phyloP scores from a whole-genome alignment of 2,329 filamentous ascomycete species.

The Stachybotrys echinatus region DNA sequence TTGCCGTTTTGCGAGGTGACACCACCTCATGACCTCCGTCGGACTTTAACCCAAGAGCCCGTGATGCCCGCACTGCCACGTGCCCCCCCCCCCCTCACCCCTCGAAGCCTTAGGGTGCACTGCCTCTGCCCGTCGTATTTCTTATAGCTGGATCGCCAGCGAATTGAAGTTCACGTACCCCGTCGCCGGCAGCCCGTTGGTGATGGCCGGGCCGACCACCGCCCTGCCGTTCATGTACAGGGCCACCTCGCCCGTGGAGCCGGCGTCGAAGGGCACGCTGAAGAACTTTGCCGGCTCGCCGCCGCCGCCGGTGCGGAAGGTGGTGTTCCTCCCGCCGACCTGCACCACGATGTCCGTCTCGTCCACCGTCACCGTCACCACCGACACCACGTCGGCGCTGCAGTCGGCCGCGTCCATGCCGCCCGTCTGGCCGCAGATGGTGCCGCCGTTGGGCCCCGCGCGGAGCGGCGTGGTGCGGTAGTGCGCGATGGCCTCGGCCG shows the following conservation, averaged over 20 bases:
- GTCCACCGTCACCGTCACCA: constrained; percentile 23
- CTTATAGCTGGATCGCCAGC: constrained; percentile 11
- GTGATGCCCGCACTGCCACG: neutral
- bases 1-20: neutral
- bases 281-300: constrained; percentile 12
- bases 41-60: neutral
- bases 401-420: constrained; percentile 13
- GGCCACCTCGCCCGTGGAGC: constrained; percentile 7
- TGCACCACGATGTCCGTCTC: constrained; percentile 19
- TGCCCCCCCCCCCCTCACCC: neutral
- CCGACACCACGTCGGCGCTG: constrained; percentile 23
- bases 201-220: constrained; percentile 11
- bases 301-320: constrained; percentile 10
- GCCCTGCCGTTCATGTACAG: constrained; percentile 12
- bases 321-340: constrained; percentile 20
- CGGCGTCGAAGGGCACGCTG: constrained; percentile 14
- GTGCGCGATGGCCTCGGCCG: constrained; percentile 24
- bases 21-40: neutral
- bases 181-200: constrained; percentile 8
- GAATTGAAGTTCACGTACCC: constrained; percentile 17
- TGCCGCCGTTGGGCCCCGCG: constrained; percentile 22
- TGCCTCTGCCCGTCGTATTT: neutral
- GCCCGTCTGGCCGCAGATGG: constrained; percentile 21
- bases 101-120: too few relatives aligned
- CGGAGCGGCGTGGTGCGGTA: constrained; percentile 22